Conservation (phyloP, 495 filamentous ascomycete genomes). For the Penicillium canescens region DNA sequence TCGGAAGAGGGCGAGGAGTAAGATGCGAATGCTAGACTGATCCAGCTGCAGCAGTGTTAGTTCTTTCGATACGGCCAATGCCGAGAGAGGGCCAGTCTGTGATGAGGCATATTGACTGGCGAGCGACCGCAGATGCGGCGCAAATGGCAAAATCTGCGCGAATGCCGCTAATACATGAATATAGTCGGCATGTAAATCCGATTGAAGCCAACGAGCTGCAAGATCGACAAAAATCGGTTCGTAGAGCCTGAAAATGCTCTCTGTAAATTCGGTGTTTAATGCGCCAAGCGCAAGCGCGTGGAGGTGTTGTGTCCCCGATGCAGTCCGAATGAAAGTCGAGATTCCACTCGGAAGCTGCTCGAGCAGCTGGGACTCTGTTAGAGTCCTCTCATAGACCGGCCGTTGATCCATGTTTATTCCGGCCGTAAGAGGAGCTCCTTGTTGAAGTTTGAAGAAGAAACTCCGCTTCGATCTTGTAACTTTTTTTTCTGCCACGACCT, state of each 20-base stretch:
- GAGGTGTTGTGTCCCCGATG: slow-evolving; percentile 64
- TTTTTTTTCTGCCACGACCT: slow-evolving; percentile 44
- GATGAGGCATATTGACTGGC: slow-evolving; percentile 48
- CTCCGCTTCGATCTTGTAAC: slow-evolving; percentile 18
- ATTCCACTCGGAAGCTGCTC: slow-evolving; percentile 64
- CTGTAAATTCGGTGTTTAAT: slow-evolving; percentile 63
- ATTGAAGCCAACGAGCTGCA: slow-evolving; percentile 70
- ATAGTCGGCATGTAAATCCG: slow-evolving; percentile 43
- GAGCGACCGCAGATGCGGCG: slow-evolving; percentile 62
- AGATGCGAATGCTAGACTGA: slow-evolving; percentile 27
- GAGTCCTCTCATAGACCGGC: slow-evolving; percentile 48
- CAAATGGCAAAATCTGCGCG: slow-evolving; percentile 75
- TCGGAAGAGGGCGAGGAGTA: slow-evolving; percentile 72
- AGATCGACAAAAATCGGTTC: slow-evolving; percentile 74
- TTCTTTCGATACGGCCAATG: slow-evolving; percentile 39
- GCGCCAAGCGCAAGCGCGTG: slow-evolving; percentile 67
- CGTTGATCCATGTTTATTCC: slow-evolving; percentile 43
- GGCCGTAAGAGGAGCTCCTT: slow-evolving; percentile 39
- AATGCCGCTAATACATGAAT: slow-evolving; percentile 67
- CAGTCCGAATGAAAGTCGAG: slow-evolving; percentile 60
- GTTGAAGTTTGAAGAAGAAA: slow-evolving; percentile 25
- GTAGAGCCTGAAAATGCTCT: slow-evolving; percentile 68
- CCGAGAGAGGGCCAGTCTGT: slow-evolving; percentile 39
- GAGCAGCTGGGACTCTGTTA: slow-evolving; percentile 47
- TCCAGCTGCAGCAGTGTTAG: slow-evolving; percentile 40